These are phyloP conservation scores for Protomyces macrosporus DNA, from an alignment of 1,139 yeast genomes.

Conservation along the genomic window DNA sequence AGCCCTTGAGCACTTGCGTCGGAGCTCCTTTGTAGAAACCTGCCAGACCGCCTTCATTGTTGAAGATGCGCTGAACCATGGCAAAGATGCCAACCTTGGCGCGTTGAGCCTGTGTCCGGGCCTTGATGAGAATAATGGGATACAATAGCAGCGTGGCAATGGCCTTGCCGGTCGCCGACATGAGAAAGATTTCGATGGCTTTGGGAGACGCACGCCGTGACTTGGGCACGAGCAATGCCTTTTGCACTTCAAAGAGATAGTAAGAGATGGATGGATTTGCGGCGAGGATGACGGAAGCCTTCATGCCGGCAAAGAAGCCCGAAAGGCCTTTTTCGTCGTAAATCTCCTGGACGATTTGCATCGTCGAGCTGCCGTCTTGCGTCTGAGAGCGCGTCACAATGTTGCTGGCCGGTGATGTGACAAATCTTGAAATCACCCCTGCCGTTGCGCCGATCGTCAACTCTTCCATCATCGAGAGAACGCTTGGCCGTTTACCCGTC, in stretches of 20 bases:
- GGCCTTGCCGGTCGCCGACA: constrained; percentile 76
- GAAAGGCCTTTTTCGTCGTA: constrained; percentile 59
- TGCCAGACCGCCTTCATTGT: constrained; percentile 12
- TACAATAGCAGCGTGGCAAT: constrained; percentile 77
- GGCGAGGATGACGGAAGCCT: constrained; percentile 73
- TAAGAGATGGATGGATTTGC: constrained; percentile 83
- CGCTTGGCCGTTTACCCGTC: constrained; percentile 2
- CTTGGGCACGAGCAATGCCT: constrained; percentile 18
- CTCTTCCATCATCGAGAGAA: constrained; percentile 59
- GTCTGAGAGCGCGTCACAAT: constrained; percentile 86
- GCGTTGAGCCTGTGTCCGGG: constrained; percentile 59
- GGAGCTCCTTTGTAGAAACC: constrained; percentile 21
- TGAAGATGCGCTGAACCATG: constrained; percentile 10
- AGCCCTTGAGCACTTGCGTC: constrained; percentile 24
- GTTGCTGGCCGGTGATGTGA: constrained; percentile 81
- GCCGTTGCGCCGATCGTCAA: constrained; percentile 73
- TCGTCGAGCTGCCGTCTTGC: constrained; percentile 35
- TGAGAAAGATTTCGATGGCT: constrained; percentile 57
- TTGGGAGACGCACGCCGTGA: constrained; percentile 7
- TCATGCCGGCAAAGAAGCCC: constrained; percentile 80
- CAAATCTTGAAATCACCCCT: constrained; percentile 75
- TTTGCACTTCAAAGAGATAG: constrained; percentile 69
- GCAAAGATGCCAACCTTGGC: constrained; percentile 6
- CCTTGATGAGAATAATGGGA: constrained; percentile 80
- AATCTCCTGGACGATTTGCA: constrained; percentile 52